Evolutionary conservation across 345 rosid genomes (phyloP).

Genomic region (Moricandia arvensis): DNA sequence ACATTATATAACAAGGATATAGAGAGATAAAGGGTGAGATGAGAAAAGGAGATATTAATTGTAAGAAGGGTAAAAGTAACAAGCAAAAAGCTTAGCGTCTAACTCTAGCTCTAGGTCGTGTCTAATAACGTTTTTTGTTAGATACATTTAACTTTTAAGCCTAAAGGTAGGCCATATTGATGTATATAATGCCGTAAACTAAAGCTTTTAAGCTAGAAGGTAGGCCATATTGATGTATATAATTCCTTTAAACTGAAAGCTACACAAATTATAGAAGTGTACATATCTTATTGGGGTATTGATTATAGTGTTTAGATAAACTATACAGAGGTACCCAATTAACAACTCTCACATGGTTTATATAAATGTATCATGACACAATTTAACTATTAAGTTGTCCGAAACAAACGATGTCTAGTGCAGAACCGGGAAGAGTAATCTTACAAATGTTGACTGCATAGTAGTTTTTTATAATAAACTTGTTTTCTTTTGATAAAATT

Average conservation of each 20-base stretch:
- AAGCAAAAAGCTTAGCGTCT: conserved; percentile 2
- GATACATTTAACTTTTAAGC: conserved; percentile 5
- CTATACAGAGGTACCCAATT: neutral
- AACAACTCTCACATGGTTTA: neutral
- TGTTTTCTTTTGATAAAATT: neutral
- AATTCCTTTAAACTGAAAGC: neutral
- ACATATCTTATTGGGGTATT: neutral
- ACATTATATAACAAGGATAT: conserved; percentile 34
- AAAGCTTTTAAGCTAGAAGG: neutral
- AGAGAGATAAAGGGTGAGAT: conserved; percentile 17
- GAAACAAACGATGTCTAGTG: neutral
- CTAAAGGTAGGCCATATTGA: neutral
- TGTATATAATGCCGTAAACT: neutral
- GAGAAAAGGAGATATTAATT: conserved; percentile 39
- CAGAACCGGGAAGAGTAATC: neutral
- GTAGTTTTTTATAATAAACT: neutral
- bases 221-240: neutral
- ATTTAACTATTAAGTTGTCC: neutral
- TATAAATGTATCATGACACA: neutral
- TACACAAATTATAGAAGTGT: neutral
- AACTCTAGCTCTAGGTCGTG: conserved; percentile 21
- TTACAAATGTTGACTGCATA: neutral
- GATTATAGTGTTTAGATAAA: neutral
- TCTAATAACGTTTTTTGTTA: conserved; percentile 17
- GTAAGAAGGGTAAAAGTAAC: conserved; percentile 21